phyloP scores from a whole-genome alignment of 352 stramenopile species.

The Globisporangium heterothallicum region DNA sequence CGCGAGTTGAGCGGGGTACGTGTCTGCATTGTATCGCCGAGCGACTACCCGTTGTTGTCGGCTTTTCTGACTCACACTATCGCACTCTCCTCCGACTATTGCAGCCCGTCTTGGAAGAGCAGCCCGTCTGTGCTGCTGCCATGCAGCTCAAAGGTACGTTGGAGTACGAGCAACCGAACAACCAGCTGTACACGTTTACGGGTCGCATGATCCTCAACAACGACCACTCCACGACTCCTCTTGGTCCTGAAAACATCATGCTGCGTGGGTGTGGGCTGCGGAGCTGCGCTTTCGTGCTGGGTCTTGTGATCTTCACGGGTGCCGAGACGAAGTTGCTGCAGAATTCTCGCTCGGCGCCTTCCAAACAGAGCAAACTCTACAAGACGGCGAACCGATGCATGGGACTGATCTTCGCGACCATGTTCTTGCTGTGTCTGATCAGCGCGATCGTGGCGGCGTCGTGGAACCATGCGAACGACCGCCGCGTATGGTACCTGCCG shows the following conservation, averaged over 20 bases:
- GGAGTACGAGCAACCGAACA: slow-evolving; percentile 80
- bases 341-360: slow-evolving; percentile 62
- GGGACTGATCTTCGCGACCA: slow-evolving; percentile 61
- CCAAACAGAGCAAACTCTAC: slow-evolving; percentile 84
- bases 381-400: slow-evolving; percentile 78
- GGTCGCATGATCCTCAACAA: slow-evolving; percentile 40
- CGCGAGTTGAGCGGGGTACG: slow-evolving; percentile 19
- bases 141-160: slow-evolving; percentile 32
- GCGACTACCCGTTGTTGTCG: too few relatives aligned
- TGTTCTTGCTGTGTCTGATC: slow-evolving; percentile 56
- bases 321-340: slow-evolving; percentile 85
- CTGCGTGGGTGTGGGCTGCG: slow-evolving; percentile 90
- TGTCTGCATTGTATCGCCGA: slow-evolving; percentile 12
- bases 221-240: slow-evolving; percentile 15
- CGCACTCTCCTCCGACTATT: too few relatives aligned
- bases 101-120: slow-evolving; percentile 22
- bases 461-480: slow-evolving; percentile 32
- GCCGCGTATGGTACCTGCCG: slow-evolving; percentile 47
- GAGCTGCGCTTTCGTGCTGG: slow-evolving; percentile 93
- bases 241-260: slow-evolving; percentile 85
- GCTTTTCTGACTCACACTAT: too few relatives aligned
- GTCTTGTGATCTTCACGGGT: slow-evolving; percentile 91
- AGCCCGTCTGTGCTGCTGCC: slow-evolving; percentile 21
- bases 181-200: slow-evolving; percentile 72
- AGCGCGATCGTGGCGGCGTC: slow-evolving; percentile 30